Evolutionary conservation across 2,329 filamentous ascomycete species (phyloP).

Genomic region (Sporothrix curviconia): DNA sequence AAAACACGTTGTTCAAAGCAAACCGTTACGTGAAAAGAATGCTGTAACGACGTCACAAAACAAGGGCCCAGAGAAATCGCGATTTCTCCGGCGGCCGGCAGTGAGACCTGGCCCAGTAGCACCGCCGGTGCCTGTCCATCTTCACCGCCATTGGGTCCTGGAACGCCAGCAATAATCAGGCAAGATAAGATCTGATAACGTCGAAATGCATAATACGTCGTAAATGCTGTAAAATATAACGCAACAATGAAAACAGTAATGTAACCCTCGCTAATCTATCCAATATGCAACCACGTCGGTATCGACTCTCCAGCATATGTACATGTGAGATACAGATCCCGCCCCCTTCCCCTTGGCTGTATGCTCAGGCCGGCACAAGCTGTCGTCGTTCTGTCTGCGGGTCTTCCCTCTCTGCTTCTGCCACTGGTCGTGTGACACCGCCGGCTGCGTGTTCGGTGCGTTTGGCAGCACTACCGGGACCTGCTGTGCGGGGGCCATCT

Average conservation of each 20-base stretch:
- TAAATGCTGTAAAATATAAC: no score
- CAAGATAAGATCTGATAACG: no score
- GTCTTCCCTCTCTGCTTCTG: neutral
- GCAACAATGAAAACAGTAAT: neutral
- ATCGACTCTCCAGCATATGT: neutral
- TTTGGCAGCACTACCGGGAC: constrained; percentile 43
- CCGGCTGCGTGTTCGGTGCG: constrained; percentile 38
- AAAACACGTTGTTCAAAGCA: no score
- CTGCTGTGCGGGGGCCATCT: constrained; percentile 32
- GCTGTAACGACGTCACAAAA: neutral
- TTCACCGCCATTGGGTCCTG: no score
- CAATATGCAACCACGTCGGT: neutral
- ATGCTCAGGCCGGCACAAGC: constrained; percentile 16
- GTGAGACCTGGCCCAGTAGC: neutral
- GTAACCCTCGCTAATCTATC: neutral
- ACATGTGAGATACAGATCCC: neutral
- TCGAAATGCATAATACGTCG: neutral
- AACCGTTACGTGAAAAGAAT: neutral
- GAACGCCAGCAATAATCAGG: no score
- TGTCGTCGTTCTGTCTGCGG: constrained; percentile 15
- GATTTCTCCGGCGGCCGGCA: neutral
- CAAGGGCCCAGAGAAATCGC: neutral
- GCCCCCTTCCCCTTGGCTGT: no score
- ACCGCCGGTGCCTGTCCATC: neutral
- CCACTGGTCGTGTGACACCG: neutral